These are phyloP conservation scores for Exophiala viscosa DNA, from an alignment of 2,329 filamentous ascomycete genomes.

Conservation along the genomic window DNA sequence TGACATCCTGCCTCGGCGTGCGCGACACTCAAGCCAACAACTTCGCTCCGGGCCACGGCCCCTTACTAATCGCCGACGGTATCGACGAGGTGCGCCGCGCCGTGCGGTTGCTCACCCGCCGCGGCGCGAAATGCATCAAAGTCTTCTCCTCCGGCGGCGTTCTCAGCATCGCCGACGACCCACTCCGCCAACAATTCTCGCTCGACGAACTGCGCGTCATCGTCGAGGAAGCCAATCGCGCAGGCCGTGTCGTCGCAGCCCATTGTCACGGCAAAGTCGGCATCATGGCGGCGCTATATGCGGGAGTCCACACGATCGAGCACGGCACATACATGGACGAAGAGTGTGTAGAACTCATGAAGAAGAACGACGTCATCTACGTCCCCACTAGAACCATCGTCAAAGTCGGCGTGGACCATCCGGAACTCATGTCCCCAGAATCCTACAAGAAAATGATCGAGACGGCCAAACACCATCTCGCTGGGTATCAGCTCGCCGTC, in stretches of 20 bases:
- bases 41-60: slow-evolving; percentile 9
- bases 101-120: slow-evolving; percentile 44
- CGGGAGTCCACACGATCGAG: slow-evolving; percentile 48
- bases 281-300: slow-evolving; percentile 45
- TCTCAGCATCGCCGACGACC: slow-evolving; percentile 43
- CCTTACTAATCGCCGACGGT: slow-evolving; percentile 42
- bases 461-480: slow-evolving; percentile 36
- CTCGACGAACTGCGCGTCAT: slow-evolving; percentile 44
- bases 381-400: slow-evolving; percentile 46
- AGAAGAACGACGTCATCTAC: slow-evolving; percentile 43
- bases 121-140: slow-evolving; percentile 50
- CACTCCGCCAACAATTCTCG: slow-evolving; percentile 44
- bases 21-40: slow-evolving; percentile 11
- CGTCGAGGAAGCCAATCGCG: slow-evolving; percentile 43
- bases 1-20: slow-evolving; percentile 23
- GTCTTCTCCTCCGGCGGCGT: slow-evolving; percentile 46
- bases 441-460: slow-evolving; percentile 40
- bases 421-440: slow-evolving; percentile 33
- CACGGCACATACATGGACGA: slow-evolving; percentile 49
- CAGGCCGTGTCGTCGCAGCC: slow-evolving; percentile 41
- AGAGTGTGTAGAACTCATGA: slow-evolving; percentile 45
- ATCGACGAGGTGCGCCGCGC: slow-evolving; percentile 44
- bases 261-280: slow-evolving; percentile 48
- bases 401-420: slow-evolving; percentile 37
- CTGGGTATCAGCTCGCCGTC: slow-evolving; percentile 43